These are phyloP conservation scores for Pleurotus citrinopileatus DNA, from an alignment of 768 basidiomycete species.

Conservation along the genomic window DNA sequence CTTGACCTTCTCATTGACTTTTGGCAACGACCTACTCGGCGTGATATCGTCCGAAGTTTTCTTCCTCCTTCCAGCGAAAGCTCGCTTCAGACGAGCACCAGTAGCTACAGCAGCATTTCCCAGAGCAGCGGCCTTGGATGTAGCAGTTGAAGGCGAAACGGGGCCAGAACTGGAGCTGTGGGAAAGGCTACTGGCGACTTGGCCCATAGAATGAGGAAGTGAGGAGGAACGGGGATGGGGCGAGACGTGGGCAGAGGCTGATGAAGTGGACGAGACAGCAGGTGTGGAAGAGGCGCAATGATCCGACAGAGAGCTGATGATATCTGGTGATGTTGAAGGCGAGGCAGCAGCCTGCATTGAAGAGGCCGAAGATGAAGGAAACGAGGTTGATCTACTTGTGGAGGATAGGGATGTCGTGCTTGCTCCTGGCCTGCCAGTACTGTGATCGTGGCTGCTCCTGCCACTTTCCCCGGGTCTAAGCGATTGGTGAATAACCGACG, in stretches of 20 bases:
- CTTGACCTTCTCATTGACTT: neutral
- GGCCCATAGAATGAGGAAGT: slow-evolving; percentile 14
- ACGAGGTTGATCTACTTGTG: slow-evolving; percentile 41
- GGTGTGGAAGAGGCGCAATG: slow-evolving; percentile 29
- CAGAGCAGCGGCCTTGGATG: slow-evolving; percentile 10
- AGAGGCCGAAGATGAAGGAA: slow-evolving; percentile 39
- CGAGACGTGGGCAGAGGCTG: slow-evolving; percentile 11
- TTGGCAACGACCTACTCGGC: neutral
- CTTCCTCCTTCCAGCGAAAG: slow-evolving; percentile 54
- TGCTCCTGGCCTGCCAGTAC: slow-evolving; percentile 28
- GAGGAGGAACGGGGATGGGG: slow-evolving; percentile 16
- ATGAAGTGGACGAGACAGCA: slow-evolving; percentile 12
- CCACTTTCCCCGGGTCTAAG: neutral
- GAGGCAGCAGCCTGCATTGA: slow-evolving; percentile 27
- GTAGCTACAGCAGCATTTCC: slow-evolving; percentile 35
- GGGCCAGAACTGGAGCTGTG: neutral
- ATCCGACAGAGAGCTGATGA: slow-evolving; percentile 37
- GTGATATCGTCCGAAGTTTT: slow-evolving; percentile 30
- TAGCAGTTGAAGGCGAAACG: neutral
- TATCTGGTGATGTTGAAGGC: slow-evolving; percentile 38
- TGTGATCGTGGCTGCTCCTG: slow-evolving; percentile 16
- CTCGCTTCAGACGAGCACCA: slow-evolving; percentile 55
- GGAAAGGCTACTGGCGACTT: slow-evolving; percentile 10
- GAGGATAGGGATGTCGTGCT: slow-evolving; percentile 36
- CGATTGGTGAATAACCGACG: neutral